Evolutionary conservation across 2,329 filamentous ascomycete species (phyloP), one percentile per base, ranked within the genome.

Genomic region (Apiospora kogelbergensis): DNA sequence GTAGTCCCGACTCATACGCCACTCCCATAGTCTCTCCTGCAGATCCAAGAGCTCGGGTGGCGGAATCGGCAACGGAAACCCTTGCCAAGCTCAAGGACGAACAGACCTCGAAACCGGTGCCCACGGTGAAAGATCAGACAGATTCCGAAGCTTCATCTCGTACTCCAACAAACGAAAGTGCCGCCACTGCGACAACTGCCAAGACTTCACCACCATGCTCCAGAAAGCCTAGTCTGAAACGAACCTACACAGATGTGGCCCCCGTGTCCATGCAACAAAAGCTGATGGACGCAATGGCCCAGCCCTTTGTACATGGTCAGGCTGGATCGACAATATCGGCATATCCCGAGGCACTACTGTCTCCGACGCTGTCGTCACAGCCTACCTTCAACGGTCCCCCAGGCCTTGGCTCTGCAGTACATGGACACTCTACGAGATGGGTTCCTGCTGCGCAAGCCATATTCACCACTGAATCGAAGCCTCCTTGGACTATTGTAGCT

Each of bases 401-500:
- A 20, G 78, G 83, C n/a, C 73, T 88, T 1, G 85, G 84, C 13
- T 84, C 91, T 20, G 84, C 87, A 11, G 87, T 93, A n/a, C 95
- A 98, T 79, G 92, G 92, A 10, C 95, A 98, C 80, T 92, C 93
- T 69, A 96, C 93, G 75, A 90, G 96, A 79, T 97, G 94, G 90
- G 91, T 93, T 17, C 94, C 94, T 9, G 93, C 94, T 53, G 93
- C 95, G 6, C 96, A 99, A 79, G 96, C 96, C 67, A 98, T 99
- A 69, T 99, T 99, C 78, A 97, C 95, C 9, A 99, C 96, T n/a
- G 93, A 97, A 80, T 88, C 93, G 17, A 90, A 92, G 72, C 88
- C 93, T 10, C 96, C 95, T 3, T 99, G 94, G 93, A 99, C 95
- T 0, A 98, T 99, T 70, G 88, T 98, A 67, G 93, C 96, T 3